These are phyloP conservation scores for Metschnikowia kofuensis DNA, from an alignment of 805 yeast genomes.

Conservation along the genomic window DNA sequence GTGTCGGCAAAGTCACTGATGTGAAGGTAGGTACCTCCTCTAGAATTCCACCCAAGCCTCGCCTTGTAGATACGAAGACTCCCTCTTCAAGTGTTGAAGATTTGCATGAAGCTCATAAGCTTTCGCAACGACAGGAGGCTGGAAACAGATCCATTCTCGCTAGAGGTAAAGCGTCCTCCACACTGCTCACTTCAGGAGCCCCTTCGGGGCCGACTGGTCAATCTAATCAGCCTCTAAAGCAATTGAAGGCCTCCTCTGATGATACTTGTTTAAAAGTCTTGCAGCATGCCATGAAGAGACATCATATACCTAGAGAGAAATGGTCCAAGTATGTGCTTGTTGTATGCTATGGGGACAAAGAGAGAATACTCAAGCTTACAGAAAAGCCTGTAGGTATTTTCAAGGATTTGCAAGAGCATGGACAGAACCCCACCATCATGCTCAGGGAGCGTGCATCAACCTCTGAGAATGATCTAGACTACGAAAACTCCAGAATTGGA, in stretches of 20 bases:
- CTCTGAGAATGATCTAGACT: slow-evolving; percentile 15
- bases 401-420: slow-evolving; percentile 79
- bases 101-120: slow-evolving; percentile 2
- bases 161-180: slow-evolving; percentile 11
- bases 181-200: slow-evolving; percentile 9
- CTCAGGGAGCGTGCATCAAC: slow-evolving; percentile 66
- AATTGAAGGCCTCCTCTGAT: slow-evolving; percentile 79
- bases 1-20: slow-evolving; percentile 39
- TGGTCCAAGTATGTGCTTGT: slow-evolving; percentile 88
- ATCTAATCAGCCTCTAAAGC: slow-evolving; percentile 62
- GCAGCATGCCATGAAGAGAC: slow-evolving; percentile 85
- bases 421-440: slow-evolving; percentile 90
- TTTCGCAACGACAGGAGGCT: slow-evolving; percentile 3
- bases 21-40: slow-evolving; percentile 7
- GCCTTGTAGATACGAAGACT: slow-evolving; percentile 14
- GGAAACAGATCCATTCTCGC: slow-evolving; percentile 1
- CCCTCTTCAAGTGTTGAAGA: slow-evolving; percentile 9
- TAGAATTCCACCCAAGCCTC: slow-evolving; percentile 14
- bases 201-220: slow-evolving; percentile 3
- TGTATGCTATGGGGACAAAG: slow-evolving; percentile 88
- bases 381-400: slow-evolving; percentile 87
- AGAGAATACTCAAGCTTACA: slow-evolving; percentile 73
- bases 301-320: slow-evolving; percentile 71
- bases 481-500: slow-evolving; percentile 40
- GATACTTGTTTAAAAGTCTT: slow-evolving; percentile 88